phyloP scores from a whole-genome alignment of 352 stramenopile genomes.

The Pythium dissotocum region DNA sequence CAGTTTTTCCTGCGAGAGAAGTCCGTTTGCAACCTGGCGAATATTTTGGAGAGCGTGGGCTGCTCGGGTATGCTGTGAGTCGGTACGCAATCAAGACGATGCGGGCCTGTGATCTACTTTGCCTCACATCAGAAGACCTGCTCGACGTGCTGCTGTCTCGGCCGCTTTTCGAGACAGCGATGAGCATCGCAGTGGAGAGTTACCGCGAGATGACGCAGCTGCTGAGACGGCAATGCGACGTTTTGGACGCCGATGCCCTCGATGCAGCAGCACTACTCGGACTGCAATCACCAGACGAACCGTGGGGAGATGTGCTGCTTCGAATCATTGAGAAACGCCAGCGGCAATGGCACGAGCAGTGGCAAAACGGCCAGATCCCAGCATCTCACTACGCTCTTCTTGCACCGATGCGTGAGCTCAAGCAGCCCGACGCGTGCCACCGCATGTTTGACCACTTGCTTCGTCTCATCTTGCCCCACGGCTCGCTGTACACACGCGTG shows the following conservation, averaged over 20 bases:
- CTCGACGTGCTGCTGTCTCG: slow-evolving; percentile 45
- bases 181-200: slow-evolving; percentile 44
- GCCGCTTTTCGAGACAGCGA: slow-evolving; percentile 35
- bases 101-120: slow-evolving; percentile 29
- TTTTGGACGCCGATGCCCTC: slow-evolving; percentile 15
- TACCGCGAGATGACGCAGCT: slow-evolving; percentile 49
- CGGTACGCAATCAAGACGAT: slow-evolving; percentile 33
- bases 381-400: slow-evolving; percentile 13
- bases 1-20: not conserved
- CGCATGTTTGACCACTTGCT: slow-evolving; percentile 57
- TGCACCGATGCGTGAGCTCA: slow-evolving; percentile 22
- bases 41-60: slow-evolving; percentile 60
- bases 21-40: slow-evolving; percentile 40
- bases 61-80: slow-evolving; percentile 57
- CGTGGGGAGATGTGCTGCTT: slow-evolving; percentile 48
- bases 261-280: slow-evolving; percentile 20
- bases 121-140: slow-evolving; percentile 43
- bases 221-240: slow-evolving; percentile 11
- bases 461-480: slow-evolving; percentile 47
- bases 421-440: slow-evolving; percentile 35
- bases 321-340: slow-evolving; percentile 34
- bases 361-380: slow-evolving; percentile 27
- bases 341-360: slow-evolving; percentile 34
- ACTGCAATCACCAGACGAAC: slow-evolving; percentile 27
- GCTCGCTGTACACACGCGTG: slow-evolving; percentile 24